Base-by-base conservation (phyloP, 2,329 filamentous ascomycete species). In the Diaporthe eres region DNA sequence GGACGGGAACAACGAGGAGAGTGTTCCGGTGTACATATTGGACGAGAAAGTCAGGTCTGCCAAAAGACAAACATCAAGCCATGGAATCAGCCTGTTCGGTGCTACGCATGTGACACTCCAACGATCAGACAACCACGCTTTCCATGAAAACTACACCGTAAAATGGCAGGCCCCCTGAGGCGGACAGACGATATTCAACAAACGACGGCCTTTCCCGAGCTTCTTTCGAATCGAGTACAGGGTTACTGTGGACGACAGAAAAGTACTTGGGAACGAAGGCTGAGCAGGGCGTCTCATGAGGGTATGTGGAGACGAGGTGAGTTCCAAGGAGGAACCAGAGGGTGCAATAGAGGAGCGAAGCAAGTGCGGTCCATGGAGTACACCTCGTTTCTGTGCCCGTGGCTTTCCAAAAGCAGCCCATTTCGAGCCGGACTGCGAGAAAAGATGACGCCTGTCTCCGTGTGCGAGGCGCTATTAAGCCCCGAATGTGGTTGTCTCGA, bases 11-110 rank as follows among this genome's bases (percentile, higher is more conserved):
- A 13, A 65, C 67, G 61, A 25, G 55, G n/a, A 39, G 49, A 31
- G 28, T 44, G 42, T 42, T 34, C 72, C 47, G 49, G 39, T 76
- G 68, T 77, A 76, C 75, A 76, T 76, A 71, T 22, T 63, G 70
- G 47, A 75, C 25, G 60, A 31, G 65, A 49, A 67, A 34, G 34
- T 39, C 34, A 58, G 28, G 74, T 49, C 55, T 55, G 25, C 68
- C 19, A 34, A 63, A 15, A 51, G 49, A 61, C 6, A n/a, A 17
- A 25, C 44, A 39, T 28, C 51, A 72, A 72, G 68, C 31, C 8
- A 55, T n/a, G 34, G 15, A 31, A 63, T 22, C 17, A 7, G 19
- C 0, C n/a, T 49, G 4, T 55, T 28, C n/a, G n/a, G 34, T 70
- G 15, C n/a, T 15, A 3, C 31, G n/a, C 49, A 22, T 51, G n/a